Conservation (phyloP, 352 stramenopile genomes). For the Blastocystis sp. region DNA sequence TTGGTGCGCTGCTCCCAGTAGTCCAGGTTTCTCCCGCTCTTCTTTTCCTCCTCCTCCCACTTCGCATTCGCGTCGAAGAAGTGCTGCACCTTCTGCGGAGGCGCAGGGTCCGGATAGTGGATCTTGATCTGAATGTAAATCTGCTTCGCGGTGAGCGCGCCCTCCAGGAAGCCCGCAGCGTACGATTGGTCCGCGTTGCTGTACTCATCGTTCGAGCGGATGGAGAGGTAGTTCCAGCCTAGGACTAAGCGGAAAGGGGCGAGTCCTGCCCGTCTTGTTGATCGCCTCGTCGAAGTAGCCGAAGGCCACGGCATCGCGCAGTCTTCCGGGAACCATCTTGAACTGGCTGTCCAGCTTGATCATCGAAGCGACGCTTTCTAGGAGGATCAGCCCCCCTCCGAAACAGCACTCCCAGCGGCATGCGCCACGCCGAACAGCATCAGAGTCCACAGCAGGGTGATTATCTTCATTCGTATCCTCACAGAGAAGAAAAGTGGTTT, state of each 20-base stretch:
- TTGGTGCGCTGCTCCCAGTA: conserved; percentile 73
- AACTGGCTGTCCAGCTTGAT: conserved; percentile 33
- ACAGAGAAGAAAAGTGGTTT: conserved; percentile 12
- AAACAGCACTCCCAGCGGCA: conserved; percentile 9
- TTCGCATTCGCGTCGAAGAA: conserved; percentile 72
- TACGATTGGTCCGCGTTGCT: conserved; percentile 73
- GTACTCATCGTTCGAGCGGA: conserved; percentile 68
- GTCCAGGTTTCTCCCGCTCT: conserved; percentile 74
- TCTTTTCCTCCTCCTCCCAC: conserved; percentile 72
- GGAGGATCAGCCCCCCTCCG: background rate
- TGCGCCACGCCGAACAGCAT: background rate
- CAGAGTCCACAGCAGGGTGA: background rate
- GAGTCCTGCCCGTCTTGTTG: conserved; percentile 42
- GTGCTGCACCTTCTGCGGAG: conserved; percentile 72
- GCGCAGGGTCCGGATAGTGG: conserved; percentile 73
- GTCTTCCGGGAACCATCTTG: conserved; percentile 43
- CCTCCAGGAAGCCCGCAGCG: conserved; percentile 76
- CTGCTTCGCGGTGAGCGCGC: conserved; percentile 75
- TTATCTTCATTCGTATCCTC: background rate
- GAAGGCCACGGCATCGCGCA: conserved; percentile 35
- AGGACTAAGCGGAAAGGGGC: background rate
- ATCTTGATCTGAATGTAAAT: conserved; percentile 78
- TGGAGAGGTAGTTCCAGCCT: conserved; percentile 69
- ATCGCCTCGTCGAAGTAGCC: conserved; percentile 60
- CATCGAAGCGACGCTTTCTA: conserved; percentile 51